A percentile compares a stretch with the other conserved stretches of the same genome.
Evolutionary conservation across 1,284 basidiomycete genomes (phyloP).

Genomic region (Ustilago esculenta): DNA sequence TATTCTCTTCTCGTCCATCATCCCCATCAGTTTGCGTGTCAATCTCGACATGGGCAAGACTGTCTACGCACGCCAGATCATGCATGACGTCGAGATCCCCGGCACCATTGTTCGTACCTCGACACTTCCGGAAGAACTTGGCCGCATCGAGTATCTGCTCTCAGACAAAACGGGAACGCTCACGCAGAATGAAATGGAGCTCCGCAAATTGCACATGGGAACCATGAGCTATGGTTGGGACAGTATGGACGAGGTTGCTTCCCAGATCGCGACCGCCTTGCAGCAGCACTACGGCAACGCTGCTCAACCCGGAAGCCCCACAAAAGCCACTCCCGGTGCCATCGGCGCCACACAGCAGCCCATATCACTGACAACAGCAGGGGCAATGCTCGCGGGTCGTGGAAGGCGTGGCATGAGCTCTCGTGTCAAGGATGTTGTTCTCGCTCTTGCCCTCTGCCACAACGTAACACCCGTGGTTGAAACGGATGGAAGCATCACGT

Average conservation of each 20-base stretch:
- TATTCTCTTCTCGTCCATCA: conserved; percentile 97
- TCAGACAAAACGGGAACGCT: conserved; percentile 98
- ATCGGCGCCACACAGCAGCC: conserved; percentile 10
- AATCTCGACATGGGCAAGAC: conserved; percentile 99
- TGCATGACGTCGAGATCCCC: conserved; percentile 90
- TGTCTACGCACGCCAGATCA: conserved; percentile 93
- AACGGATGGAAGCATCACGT: conserved; percentile 91
- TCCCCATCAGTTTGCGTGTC: conserved; percentile 97
- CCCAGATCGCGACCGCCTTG: conserved; percentile 84
- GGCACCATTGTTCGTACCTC: conserved; percentile 95
- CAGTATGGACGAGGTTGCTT: conserved; percentile 96
- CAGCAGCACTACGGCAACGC: conserved; percentile 62
- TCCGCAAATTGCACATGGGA: conserved; percentile 98
- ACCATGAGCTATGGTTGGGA: conserved; percentile 97
- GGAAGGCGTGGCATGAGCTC: conserved; percentile 94
- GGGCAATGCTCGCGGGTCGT: conserved; percentile 79
- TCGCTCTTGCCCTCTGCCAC: conserved; percentile 93
- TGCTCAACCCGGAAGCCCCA: conserved; percentile 26
- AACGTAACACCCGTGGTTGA: conserved; percentile 96
- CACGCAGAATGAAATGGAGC: conserved; percentile 99
- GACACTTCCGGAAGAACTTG: conserved; percentile 95
- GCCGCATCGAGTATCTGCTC: conserved; percentile 92
- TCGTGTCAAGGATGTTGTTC: conserved; percentile 89
- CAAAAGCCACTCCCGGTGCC: conserved; percentile 9
- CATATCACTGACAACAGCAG: conserved; percentile 70